These are phyloP conservation scores for Inonotus obliquus DNA, from an alignment of 1,284 basidiomycete genomes.

Conservation along the genomic window DNA sequence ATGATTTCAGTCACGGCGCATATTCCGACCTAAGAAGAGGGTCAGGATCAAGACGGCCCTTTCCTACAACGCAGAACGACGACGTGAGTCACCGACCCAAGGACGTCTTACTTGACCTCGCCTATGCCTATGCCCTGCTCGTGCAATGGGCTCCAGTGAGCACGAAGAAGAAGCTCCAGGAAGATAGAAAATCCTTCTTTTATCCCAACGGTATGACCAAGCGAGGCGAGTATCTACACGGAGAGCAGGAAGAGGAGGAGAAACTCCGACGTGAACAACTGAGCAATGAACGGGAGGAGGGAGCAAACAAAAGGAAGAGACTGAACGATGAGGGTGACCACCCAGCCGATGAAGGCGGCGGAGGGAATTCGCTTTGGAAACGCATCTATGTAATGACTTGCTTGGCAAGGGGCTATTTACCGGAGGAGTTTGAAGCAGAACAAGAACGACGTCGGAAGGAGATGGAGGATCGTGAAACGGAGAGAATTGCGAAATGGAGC, in stretches of 20 bases:
- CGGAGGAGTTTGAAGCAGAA: background rate
- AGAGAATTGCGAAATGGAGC: background rate
- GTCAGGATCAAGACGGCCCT: background rate
- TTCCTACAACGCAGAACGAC: background rate
- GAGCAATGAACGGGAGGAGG: too few species aligned
- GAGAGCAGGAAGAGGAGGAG: background rate
- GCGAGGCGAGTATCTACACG: background rate
- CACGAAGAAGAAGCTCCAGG: too few species aligned
- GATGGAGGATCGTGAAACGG: background rate
- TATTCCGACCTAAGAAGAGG: background rate
- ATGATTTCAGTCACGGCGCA: background rate
- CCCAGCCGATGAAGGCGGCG: too few species aligned
- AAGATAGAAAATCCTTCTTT: too few species aligned
- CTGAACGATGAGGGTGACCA: too few species aligned
- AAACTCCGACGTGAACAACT: background rate
- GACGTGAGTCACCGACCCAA: background rate
- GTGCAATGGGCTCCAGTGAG: too few species aligned
- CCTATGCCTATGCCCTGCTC: background rate
- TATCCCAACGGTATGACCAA: too few species aligned
- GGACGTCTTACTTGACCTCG: background rate
- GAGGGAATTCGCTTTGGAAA: background rate
- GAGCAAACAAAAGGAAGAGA: too few species aligned
- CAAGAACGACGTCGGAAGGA: background rate
- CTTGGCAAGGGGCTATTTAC: background rate
- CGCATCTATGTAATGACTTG: background rate